Conservation (phyloP, 176 grass and related monocot genomes). For the Oryza glaberrima region DNA sequence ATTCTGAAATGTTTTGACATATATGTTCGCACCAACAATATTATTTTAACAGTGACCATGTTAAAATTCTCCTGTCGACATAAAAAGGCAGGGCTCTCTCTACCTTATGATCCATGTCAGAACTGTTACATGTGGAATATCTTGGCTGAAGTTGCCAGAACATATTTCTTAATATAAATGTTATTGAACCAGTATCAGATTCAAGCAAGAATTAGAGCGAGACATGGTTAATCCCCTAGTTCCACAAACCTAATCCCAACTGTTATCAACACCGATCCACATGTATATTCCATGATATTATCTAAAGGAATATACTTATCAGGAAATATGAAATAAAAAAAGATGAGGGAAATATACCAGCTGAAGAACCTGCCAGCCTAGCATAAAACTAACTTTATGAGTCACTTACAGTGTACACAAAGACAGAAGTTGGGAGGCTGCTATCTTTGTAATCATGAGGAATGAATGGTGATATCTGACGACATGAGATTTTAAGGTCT, state of each 20-base stretch:
- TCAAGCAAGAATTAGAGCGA: neutral
- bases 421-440: slow-evolving; percentile 94
- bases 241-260: neutral
- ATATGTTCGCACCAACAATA: neutral
- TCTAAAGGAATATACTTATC: neutral
- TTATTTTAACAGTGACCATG: neutral
- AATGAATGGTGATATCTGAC: slow-evolving; percentile 99
- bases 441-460: slow-evolving; percentile 98
- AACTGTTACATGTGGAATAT: neutral
- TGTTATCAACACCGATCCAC: neutral
- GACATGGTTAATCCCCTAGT: neutral
- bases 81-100: neutral
- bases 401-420: slow-evolving; percentile 94
- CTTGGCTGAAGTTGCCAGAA: neutral
- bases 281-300: neutral
- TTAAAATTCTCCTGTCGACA: neutral
- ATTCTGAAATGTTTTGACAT: neutral
- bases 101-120: neutral
- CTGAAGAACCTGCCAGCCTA: slow-evolving; percentile 14
- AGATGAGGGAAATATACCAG: neutral
- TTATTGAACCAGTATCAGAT: neutral
- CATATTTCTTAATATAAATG: neutral
- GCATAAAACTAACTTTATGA: neutral
- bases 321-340: slow-evolving; percentile 33
- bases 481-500: slow-evolving; percentile 98